Base-by-base conservation (phyloP, 2,329 filamentous ascomycete species). In the Talaromyces sp. region DNA sequence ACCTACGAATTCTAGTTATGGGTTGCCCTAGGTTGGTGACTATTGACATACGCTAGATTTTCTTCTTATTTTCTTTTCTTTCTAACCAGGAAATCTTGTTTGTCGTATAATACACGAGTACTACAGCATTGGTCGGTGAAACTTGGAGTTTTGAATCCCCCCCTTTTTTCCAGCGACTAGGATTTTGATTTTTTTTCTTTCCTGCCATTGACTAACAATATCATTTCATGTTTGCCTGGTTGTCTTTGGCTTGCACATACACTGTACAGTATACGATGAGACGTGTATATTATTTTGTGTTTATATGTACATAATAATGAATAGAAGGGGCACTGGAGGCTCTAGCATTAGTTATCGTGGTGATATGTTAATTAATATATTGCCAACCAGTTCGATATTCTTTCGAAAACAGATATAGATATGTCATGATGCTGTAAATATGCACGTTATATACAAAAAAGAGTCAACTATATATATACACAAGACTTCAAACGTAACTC, bases 181-280 rank as follows among this genome's bases (percentile, higher is more conserved):
- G 53, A 14, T 27, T n/a, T 7, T 9, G n/a, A 5, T 36, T 18
- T 23, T 10, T 27, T 6, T 16, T 34, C 8, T 28, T 23, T n/a
- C 42, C 14, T 40, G 10, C 31, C 16, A 16, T 59, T 14, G 9
- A 6, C 33, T 30, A 30, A 23, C 31, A 34, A 42, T 31, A 23
- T 14, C 34, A 23, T 54, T 5, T 7, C 14, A 40, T 40, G 36
- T 40, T 40, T 40, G 36, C 14, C 6, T 40, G 16, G 4, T 5
- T 34, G 27, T 57, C 3, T 16, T 50, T 50, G 16, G 5, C 4
- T 30, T 5, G 36, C 12, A 31, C 56, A 62, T 62, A 56, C 56
- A 62, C 60, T 61, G 59, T 63, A 63, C 47, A 60, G 56, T 55
- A 61, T 63, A 58, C 60, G 60, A 63, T 58, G 63, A 58, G 61